Percentiles rank a stretch among this genome's conserved stretches.
phyloP scores from a whole-genome alignment of 176 grass and related monocot species.

The Oryza glaberrima region DNA sequence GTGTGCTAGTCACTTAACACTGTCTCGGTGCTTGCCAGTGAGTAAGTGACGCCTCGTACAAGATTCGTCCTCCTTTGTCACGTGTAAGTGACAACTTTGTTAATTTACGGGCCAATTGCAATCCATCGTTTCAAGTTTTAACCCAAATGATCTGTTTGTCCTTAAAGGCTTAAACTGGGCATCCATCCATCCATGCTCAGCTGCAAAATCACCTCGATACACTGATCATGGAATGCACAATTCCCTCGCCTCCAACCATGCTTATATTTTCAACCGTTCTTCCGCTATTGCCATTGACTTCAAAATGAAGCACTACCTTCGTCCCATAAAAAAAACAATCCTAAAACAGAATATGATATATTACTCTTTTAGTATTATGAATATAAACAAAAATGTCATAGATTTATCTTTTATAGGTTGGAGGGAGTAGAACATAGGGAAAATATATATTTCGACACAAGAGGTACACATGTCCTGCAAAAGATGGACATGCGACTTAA shows the following conservation, averaged over 20 bases:
- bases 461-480: not conserved
- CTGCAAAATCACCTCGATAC: not conserved
- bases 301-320: too few species aligned
- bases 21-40: not conserved
- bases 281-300: too few species aligned
- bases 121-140: not conserved
- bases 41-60: not conserved
- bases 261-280: too few species aligned
- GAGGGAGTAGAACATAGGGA: too few species aligned
- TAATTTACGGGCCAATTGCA: not conserved
- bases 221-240: not conserved
- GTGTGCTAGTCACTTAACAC: not conserved
- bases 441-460: not conserved
- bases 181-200: not conserved
- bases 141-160: not conserved
- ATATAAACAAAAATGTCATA: too few species aligned
- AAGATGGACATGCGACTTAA: constrained; percentile 2
- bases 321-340: too few species aligned
- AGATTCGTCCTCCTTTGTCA: not conserved
- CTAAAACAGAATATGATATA: too few species aligned
- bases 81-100: not conserved
- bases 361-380: too few species aligned
- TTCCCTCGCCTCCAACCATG: not conserved
- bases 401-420: too few species aligned
- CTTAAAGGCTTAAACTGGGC: too few species aligned